Evolutionary conservation across 495 filamentous ascomycete genomes (phyloP), one percentile per base, ranked within the genome.

Genomic region (Neurospora sp.): DNA sequence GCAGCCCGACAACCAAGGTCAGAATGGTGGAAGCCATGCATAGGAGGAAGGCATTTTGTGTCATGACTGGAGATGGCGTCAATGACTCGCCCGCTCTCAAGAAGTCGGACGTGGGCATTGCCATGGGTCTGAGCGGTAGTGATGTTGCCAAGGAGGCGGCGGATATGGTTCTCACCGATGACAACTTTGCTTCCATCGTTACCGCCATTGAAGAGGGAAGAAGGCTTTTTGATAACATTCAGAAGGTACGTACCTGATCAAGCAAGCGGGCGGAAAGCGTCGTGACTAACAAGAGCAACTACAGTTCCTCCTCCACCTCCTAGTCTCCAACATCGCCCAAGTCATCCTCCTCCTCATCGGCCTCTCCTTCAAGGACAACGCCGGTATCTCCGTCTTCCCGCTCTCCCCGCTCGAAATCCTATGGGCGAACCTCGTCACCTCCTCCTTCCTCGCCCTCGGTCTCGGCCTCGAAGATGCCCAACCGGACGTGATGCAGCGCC

Each of bases 91-190:
- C 93, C 0, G 91, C 91, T 4, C 83, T 96, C n/a, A 91, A 91
- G 71, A 86, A 88, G 59, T 90, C 92, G 2, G 92, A 94, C 76
- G 91, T 94, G 9, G 93, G 93, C 41, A 96, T 96, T 71, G 93
- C 92, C 37, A 94, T 94, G 92, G 92, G 92, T 12, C 86, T 91
- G 71, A 89, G 91, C 73, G 94, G 94, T 6, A 94, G 91, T 37
- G 94, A 96, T 73, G 94, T 96, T 5, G 94, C 94, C 20, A 96
- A 94, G 77, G 92, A 92, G 65, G 93, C 93, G 5, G 91, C 93
- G 0, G 93, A 95, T 77, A 94, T 96, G 81, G 92, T 96, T 14
- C 82, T 96, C 22, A 94, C 93, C 1, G 92, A 96, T 78, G 93
- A 96, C 78, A 94, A 96, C 78, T 95, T 95, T 77, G 90, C 91